Conservation (phyloP, 2,329 filamentous ascomycete species). For the Fusarium cyanostomum region DNA sequence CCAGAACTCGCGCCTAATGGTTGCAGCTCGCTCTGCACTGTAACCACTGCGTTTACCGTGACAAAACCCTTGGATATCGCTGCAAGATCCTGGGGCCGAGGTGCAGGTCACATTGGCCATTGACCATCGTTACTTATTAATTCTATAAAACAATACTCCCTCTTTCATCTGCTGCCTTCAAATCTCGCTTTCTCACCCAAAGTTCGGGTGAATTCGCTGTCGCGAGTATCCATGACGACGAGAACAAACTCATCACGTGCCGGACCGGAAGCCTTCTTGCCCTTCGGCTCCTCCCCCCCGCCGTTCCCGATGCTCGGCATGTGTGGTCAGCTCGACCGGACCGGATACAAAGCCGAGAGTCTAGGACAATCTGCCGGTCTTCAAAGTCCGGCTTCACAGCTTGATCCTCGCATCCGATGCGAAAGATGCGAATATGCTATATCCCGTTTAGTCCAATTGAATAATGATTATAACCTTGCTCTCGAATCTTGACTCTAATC, state of each 20-base stretch:
- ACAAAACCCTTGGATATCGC: conserved; percentile 3
- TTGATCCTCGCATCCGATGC: background rate
- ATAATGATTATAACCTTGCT: conserved; percentile 1
- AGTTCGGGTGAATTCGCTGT: conserved; percentile 33
- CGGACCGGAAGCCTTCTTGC: conserved; percentile 36
- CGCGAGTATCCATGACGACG: conserved; percentile 34
- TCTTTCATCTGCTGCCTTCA: background rate
- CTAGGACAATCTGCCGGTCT: conserved; percentile 20
- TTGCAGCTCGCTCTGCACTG: conserved; percentile 11
- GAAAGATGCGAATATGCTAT: background rate
- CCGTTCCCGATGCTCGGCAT: conserved; percentile 28
- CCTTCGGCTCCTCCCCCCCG: conserved; percentile 32
- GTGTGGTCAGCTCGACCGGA: conserved; percentile 18
- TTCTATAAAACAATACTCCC: background rate
- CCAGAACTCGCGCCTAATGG: conserved; percentile 21
- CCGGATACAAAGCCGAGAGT: conserved; percentile 31
- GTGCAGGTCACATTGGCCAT: conserved; percentile 18
- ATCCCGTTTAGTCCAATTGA: background rate
- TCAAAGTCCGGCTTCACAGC: conserved; percentile 30
- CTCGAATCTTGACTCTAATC: background rate
- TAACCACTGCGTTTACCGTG: conserved; percentile 30
- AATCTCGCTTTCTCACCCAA: conserved; percentile 1
- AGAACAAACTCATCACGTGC: conserved; percentile 37
- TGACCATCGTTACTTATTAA: background rate
- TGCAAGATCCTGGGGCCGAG: conserved; percentile 1